phyloP scores from a whole-genome alignment of 768 basidiomycete genomes.

The Neoboletus subvelutipes region DNA sequence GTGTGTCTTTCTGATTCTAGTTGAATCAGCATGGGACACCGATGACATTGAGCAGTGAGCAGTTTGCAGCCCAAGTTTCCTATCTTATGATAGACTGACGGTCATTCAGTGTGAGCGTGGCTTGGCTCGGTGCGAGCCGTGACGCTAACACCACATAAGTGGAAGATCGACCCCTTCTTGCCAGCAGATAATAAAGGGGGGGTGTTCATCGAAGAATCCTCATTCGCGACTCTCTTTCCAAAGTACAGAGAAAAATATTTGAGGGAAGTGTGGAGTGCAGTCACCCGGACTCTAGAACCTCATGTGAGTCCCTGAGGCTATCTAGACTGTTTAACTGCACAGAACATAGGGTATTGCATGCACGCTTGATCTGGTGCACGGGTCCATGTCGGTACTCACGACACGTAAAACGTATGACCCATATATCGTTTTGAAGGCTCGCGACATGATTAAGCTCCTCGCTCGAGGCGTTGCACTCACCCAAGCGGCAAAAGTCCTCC shows the following conservation, averaged over 20 bases:
- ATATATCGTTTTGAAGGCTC: conserved; percentile 92
- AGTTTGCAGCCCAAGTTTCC: conserved; percentile 2
- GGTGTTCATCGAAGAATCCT: conserved; percentile 91
- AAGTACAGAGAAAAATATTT: conserved; percentile 98
- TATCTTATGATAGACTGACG: not conserved
- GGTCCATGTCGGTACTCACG: conserved; percentile 95
- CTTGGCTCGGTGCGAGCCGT: not conserved
- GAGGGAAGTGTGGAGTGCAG: conserved; percentile 90
- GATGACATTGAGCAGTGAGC: conserved; percentile 98
- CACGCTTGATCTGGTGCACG: conserved; percentile 92
- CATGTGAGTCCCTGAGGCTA: conserved; percentile 51
- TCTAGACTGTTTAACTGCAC: not conserved
- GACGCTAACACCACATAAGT: conserved; percentile 44
- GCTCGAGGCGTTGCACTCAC: conserved; percentile 86
- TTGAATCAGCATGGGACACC: conserved; percentile 88
- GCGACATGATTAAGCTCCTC: conserved; percentile 93
- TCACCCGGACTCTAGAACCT: conserved; percentile 78
- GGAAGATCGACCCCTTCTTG: conserved; percentile 85
- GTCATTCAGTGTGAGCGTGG: conserved; percentile 42
- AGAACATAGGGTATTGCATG: conserved; percentile 74
- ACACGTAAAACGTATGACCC: conserved; percentile 98
- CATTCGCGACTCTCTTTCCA: conserved; percentile 96
- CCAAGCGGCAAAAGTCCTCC: conserved; percentile 86
- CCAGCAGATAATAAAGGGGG: conserved; percentile 76
- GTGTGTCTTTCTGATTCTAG: conserved; percentile 12